Evolutionary conservation across 2,329 filamentous ascomycete genomes (phyloP).

Genomic region (Aspergillus glaucus): DNA sequence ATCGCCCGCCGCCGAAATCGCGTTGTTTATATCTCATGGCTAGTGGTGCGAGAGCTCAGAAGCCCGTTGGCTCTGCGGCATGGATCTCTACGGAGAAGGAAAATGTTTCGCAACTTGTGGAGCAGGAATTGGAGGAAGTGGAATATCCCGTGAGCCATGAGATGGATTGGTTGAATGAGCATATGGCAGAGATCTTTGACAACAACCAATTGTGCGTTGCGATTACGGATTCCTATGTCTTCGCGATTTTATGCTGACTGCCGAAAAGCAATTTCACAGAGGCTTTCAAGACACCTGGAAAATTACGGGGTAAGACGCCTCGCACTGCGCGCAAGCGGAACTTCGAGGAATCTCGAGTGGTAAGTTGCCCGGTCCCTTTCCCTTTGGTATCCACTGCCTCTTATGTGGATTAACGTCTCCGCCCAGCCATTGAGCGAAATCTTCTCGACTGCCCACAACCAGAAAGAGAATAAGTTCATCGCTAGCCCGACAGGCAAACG

Average conservation of each 20-base stretch:
- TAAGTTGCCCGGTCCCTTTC: slow-evolving; percentile 21
- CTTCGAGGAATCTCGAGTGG: slow-evolving; percentile 38
- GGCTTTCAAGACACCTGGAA: slow-evolving; percentile 69
- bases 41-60: slow-evolving; percentile 34
- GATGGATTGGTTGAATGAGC: slow-evolving; percentile 96
- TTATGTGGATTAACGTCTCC: slow-evolving; percentile 6
- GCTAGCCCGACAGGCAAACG: slow-evolving; percentile 30
- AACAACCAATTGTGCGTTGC: slow-evolving; percentile 72
- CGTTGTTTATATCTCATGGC: slow-evolving; percentile 38
- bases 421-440: slow-evolving; percentile 43
- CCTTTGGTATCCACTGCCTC: not conserved
- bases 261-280: slow-evolving; percentile 74
- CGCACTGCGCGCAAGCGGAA: slow-evolving; percentile 40
- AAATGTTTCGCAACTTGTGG: slow-evolving; percentile 67
- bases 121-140: slow-evolving; percentile 86
- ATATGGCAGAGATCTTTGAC: slow-evolving; percentile 91
- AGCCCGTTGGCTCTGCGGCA: slow-evolving; percentile 67
- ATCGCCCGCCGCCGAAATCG: slow-evolving; percentile 4
- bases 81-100: slow-evolving; percentile 84
- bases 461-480: slow-evolving; percentile 26
- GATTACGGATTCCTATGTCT: slow-evolving; percentile 3
- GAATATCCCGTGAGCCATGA: slow-evolving; percentile 88
- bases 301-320: slow-evolving; percentile 45
- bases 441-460: slow-evolving; percentile 38
- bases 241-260: slow-evolving; percentile 22